A percentile compares a stretch with the other conserved stretches of the same genome.
These are phyloP conservation scores for Coniochaeta sp. DNA, from an alignment of 2,329 filamentous ascomycete genomes.

Conservation along the genomic window DNA sequence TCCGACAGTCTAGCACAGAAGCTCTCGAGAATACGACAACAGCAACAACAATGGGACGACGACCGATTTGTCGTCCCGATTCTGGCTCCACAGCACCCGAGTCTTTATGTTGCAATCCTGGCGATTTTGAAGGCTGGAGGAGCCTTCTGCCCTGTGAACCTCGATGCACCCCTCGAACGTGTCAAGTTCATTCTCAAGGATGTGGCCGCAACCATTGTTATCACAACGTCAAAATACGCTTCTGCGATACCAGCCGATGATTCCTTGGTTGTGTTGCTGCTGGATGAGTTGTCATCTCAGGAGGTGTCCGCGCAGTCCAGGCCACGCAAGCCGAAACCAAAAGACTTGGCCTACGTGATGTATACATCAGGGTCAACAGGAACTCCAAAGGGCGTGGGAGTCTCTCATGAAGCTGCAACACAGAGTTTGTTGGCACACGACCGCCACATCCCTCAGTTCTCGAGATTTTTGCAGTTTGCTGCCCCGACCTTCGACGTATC, in stretches of 20 bases:
- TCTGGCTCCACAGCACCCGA: slow-evolving; percentile 67
- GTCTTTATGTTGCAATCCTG: slow-evolving; percentile 70
- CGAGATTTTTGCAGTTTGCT: slow-evolving; percentile 83
- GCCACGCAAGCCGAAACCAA: slow-evolving; percentile 12
- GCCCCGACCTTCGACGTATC: slow-evolving; percentile 92
- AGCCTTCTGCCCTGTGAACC: slow-evolving; percentile 77
- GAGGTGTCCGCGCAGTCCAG: background rate
- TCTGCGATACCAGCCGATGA: slow-evolving; percentile 27
- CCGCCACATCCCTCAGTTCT: slow-evolving; percentile 66
- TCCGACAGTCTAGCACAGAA: slow-evolving; percentile 48
- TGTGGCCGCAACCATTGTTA: slow-evolving; percentile 59
- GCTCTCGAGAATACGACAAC: slow-evolving; percentile 28
- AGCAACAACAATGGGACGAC: background rate
- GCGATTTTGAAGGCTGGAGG: slow-evolving; percentile 75
- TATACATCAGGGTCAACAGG: slow-evolving; percentile 91
- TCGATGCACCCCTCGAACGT: slow-evolving; percentile 70
- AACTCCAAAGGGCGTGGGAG: slow-evolving; percentile 76
- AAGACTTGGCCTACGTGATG: slow-evolving; percentile 74
- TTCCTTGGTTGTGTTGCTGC: slow-evolving; percentile 25
- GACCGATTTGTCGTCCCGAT: slow-evolving; percentile 59
- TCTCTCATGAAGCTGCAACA: slow-evolving; percentile 73
- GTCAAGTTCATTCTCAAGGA: slow-evolving; percentile 77
- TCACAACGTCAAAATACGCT: slow-evolving; percentile 50
- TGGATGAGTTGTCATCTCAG: slow-evolving; percentile 17
- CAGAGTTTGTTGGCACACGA: slow-evolving; percentile 81